Conservation (phyloP, 2,329 filamentous ascomycete genomes). For the Aspergillus piperis region DNA sequence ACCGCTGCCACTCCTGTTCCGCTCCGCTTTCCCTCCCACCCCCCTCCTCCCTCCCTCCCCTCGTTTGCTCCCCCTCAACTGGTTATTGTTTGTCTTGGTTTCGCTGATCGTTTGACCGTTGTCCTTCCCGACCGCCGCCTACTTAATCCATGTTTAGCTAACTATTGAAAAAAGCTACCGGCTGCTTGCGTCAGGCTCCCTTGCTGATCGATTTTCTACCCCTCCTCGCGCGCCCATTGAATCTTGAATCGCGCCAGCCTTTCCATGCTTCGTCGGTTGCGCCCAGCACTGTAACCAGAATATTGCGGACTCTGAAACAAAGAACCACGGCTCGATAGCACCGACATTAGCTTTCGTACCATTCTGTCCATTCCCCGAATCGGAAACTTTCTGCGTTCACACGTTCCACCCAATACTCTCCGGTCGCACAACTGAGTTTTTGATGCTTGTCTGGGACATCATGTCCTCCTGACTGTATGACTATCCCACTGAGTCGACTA, state of each 20-base stretch:
- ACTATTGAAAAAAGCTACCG: slow-evolving; percentile 13
- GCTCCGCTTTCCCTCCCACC: not conserved
- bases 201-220: slow-evolving; percentile 10
- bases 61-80: slow-evolving; percentile 1
- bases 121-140: slow-evolving; percentile 3
- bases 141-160: slow-evolving; percentile 4
- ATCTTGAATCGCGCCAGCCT: not conserved
- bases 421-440: slow-evolving; percentile 9
- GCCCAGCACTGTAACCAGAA: not conserved
- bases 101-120: slow-evolving; percentile 13
- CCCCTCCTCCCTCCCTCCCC: slow-evolving; percentile 5
- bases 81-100: not conserved
- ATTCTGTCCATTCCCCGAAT: slow-evolving; percentile 5
- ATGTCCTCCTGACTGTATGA: slow-evolving; percentile 29
- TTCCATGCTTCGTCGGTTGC: not conserved
- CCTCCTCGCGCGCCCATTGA: slow-evolving; percentile 4
- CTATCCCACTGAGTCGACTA: slow-evolving; percentile 20
- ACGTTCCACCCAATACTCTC: not conserved
- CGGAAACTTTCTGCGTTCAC: not conserved
- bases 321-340: not conserved
- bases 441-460: slow-evolving; percentile 14
- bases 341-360: not conserved
- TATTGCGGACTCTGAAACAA: not conserved
- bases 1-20: not conserved
- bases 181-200: not conserved